Evolutionary conservation across 164 flowering plant genomes (phyloP), one percentile per base, ranked within the genome.

Genomic region (Santalum album): DNA sequence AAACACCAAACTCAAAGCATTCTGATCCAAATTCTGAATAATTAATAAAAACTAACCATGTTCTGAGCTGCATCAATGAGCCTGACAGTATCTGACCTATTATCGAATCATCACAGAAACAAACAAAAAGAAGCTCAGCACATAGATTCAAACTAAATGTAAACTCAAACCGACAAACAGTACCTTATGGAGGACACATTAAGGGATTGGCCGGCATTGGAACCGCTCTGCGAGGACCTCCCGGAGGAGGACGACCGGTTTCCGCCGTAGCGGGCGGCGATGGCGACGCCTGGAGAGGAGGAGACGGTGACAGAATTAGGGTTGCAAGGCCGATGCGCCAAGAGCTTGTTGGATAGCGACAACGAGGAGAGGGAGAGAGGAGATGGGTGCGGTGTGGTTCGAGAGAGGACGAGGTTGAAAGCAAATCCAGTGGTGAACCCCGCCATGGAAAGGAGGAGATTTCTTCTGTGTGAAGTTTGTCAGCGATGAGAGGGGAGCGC

Each of bases 21-120:
- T n/a, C n/a, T n/a, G n/a, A n/a, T n/a, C n/a, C n/a, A n/a, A n/a
- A n/a, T n/a, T n/a, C n/a, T n/a, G n/a, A n/a, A n/a, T n/a, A n/a
- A n/a, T n/a, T n/a, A n/a, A n/a, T 10, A 15, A 15, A 15, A 14
- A 62, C 82, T 60, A 22, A 86, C 97, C 95, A 84, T 86, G 34
- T 82, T 84, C 58, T 82, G 89, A 54, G 82, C 27, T 52, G 69
- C 78, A 75, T 89, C 95, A 21, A 89, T 84, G 15, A 89, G 79
- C 75, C 97, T 78, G 53, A 89, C 95, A 44, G 79, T 52, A 62
- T 64, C 69, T 22, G 94, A 83, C 82, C 96, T 85, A 58, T 49
- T 32, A n/a, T 17, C 53, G 68, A 63, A 59, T 27, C 50, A 34
- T 51, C 51, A 52, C 26, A 48, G 54, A 23, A 52, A 55, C 14